phyloP scores from a whole-genome alignment of 1,284 basidiomycete genomes.

The Cystobasidium sp. region DNA sequence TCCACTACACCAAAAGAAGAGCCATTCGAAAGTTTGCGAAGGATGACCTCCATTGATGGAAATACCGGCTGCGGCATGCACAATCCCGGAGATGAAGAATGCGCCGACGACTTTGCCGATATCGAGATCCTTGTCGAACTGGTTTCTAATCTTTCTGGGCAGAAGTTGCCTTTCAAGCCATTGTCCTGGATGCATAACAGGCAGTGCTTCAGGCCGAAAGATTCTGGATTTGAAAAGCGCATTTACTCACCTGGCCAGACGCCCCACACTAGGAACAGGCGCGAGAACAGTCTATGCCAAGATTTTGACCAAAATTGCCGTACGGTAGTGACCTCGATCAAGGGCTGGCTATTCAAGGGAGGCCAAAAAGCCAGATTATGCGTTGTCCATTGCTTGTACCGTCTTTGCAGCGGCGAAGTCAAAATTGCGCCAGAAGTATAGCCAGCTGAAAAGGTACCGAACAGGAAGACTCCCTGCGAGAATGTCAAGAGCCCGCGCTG shows the following conservation, averaged over 20 bases:
- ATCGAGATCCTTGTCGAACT: constrained; percentile 21
- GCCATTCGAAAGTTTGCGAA: constrained; percentile 38
- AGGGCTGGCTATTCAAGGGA: constrained; percentile 39
- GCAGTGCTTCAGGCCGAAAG: background rate
- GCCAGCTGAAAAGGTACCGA: constrained; percentile 40
- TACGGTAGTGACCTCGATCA: constrained; percentile 34
- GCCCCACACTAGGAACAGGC: constrained; percentile 39
- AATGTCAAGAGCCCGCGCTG: constrained; percentile 35
- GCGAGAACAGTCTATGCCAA: constrained; percentile 40
- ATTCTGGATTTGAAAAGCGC: background rate
- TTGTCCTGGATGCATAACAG: constrained; percentile 7
- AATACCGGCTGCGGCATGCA: constrained; percentile 39
- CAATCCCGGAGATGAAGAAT: constrained; percentile 39
- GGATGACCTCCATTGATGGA: constrained; percentile 35
- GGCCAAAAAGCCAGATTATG: constrained; percentile 44
- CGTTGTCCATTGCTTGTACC: constrained; percentile 38
- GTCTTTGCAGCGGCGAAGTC: constrained; percentile 27
- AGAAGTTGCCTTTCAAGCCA: constrained; percentile 25
- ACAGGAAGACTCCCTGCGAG: constrained; percentile 41
- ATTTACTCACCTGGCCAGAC: constrained; percentile 34
- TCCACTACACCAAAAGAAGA: constrained; percentile 40
- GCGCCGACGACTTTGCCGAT: constrained; percentile 34
- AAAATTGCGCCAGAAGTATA: constrained; percentile 40
- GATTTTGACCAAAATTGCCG: constrained; percentile 42
- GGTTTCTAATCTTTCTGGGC: background rate